Conservation (phyloP, 164 flowering plant species). For the Liriodendron chinense region DNA sequence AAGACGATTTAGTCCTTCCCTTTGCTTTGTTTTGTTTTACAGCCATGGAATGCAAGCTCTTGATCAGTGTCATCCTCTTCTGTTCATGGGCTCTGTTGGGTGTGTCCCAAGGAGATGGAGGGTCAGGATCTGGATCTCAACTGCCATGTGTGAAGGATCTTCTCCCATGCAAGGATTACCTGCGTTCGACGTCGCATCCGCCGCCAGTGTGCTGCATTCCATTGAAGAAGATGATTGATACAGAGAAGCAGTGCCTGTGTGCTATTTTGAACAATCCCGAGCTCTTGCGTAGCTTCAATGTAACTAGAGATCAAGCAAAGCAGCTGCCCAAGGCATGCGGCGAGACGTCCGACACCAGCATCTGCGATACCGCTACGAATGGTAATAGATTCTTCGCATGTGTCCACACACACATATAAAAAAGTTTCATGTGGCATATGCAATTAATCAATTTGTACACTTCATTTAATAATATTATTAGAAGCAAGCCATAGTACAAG, state of each 20-base stretch:
- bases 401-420: too few relatives aligned
- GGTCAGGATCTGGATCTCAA: background rate
- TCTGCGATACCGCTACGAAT: conserved; percentile 20
- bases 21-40: too few relatives aligned
- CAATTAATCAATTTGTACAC: background rate
- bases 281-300: conserved; percentile 28
- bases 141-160: conserved; percentile 36
- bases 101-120: background rate
- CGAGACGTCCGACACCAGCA: conserved; percentile 18
- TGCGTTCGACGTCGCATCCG: conserved; percentile 25
- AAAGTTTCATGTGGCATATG: too few relatives aligned
- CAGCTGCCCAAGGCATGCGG: conserved; percentile 44
- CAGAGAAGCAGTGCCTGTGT: conserved; percentile 40
- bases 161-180: conserved; percentile 42
- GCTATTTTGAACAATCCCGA: conserved; percentile 25
- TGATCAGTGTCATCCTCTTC: conserved; percentile 1
- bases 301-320: conserved; percentile 32
- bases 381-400: background rate
- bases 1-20: background rate
- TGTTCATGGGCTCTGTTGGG: conserved; percentile 13
- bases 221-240: conserved; percentile 26
- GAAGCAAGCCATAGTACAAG: background rate
- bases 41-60: conserved; percentile 14
- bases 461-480: background rate
- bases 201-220: conserved; percentile 38